Evolutionary conservation across 345 rosid genomes (phyloP).

Genomic region (Ailanthus altissimus): DNA sequence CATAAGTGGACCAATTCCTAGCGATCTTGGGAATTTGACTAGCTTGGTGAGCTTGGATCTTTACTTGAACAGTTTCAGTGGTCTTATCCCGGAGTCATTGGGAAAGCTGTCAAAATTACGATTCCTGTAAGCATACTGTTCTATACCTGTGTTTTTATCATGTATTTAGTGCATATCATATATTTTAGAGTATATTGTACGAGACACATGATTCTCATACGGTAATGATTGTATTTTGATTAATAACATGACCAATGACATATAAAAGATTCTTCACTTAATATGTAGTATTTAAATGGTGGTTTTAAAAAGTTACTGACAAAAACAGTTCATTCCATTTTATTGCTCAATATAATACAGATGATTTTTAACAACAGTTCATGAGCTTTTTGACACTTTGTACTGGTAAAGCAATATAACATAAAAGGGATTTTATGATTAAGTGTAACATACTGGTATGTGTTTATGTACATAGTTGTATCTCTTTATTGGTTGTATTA

Average conservation of each 20-base stretch:
- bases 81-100: slow-evolving; percentile 84
- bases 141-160: background rate
- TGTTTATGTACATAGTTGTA: background rate
- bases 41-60: slow-evolving; percentile 99
- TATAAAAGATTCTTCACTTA: background rate
- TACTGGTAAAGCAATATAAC: background rate
- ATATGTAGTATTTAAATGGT: background rate
- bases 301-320: background rate
- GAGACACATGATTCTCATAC: background rate
- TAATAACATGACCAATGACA: background rate
- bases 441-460: background rate
- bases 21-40: slow-evolving; percentile 92
- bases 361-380: background rate
- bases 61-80: slow-evolving; percentile 85
- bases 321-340: background rate
- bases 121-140: slow-evolving; percentile 72
- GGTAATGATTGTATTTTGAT: background rate
- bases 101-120: slow-evolving; percentile 89
- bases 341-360: background rate
- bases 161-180: background rate
- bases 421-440: background rate
- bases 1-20: slow-evolving; percentile 84
- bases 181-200: background rate
- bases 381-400: background rate
- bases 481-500: slow-evolving; percentile 15